Conservation (phyloP, 306 rosid genomes). For the Potentilla sterilis region DNA sequence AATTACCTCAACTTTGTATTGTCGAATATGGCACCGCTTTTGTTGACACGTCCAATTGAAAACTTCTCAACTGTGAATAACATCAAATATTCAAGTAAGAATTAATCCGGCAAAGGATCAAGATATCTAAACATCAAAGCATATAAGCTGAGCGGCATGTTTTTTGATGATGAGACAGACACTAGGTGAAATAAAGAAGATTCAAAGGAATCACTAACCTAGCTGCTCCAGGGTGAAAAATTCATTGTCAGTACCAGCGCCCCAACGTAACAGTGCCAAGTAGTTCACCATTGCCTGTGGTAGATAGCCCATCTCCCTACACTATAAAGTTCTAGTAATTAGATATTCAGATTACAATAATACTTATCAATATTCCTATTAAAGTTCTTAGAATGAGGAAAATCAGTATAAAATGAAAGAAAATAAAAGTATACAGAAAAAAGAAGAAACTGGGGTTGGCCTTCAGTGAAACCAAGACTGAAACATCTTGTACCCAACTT, state of each 20-base stretch:
- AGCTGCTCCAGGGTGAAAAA: conserved; percentile 78
- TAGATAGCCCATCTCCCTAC: conserved; percentile 95
- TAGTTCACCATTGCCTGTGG: conserved; percentile 94
- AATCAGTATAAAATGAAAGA: neutral
- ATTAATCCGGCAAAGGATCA: neutral
- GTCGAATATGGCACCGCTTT: conserved; percentile 92
- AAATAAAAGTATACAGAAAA: neutral
- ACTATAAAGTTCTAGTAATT: conserved; percentile 42
- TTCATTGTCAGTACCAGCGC: conserved; percentile 94
- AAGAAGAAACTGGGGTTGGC: neutral
- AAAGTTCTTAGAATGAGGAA: neutral
- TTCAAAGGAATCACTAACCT: conserved; percentile 49
- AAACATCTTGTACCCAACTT: neutral
- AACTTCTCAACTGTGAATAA: conserved; percentile 71
- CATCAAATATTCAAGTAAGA: conserved; percentile 18
- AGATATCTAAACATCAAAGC: conserved; percentile 16
- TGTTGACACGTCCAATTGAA: conserved; percentile 79
- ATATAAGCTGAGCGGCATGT: neutral
- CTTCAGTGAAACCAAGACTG: neutral
- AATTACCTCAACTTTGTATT: conserved; percentile 16
- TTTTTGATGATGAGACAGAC: neutral
- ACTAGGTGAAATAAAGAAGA: conserved; percentile 17
- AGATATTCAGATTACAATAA: conserved; percentile 5
- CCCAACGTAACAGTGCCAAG: conserved; percentile 96
- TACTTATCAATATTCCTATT: neutral